phyloP scores from a whole-genome alignment of 305 asterid species.

The Ajuga reptans region DNA sequence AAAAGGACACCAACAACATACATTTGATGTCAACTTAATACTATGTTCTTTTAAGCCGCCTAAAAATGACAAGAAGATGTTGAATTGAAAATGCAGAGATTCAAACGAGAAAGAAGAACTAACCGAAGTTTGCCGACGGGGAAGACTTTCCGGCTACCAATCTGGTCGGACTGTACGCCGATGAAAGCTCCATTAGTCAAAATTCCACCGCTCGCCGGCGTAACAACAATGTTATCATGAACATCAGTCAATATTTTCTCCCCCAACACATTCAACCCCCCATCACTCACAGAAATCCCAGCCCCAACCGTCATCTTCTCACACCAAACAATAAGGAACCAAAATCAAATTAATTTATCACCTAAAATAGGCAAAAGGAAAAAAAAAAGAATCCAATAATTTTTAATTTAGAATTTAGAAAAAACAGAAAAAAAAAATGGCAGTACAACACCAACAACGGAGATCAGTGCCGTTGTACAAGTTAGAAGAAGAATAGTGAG shows the following conservation, averaged over 20 bases:
- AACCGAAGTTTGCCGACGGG: constrained; percentile 75
- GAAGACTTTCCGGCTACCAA: constrained; percentile 60
- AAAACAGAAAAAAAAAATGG: background rate
- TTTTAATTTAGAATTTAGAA: background rate
- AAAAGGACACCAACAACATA: background rate
- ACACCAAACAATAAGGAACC: background rate
- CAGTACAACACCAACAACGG: background rate
- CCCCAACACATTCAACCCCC: constrained; percentile 63
- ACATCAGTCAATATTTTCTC: constrained; percentile 54
- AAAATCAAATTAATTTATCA: background rate
- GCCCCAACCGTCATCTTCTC: constrained; percentile 67
- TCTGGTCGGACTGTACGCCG: constrained; percentile 62
- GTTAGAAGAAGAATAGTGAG: background rate
- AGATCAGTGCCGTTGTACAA: background rate
- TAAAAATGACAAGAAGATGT: background rate
- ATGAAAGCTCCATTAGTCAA: constrained; percentile 62
- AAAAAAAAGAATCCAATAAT: background rate
- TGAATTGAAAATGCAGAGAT: background rate
- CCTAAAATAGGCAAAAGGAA: background rate
- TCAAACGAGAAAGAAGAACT: constrained; percentile 4
- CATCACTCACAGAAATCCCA: constrained; percentile 56
- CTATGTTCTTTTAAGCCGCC: background rate
- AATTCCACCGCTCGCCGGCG: constrained; percentile 62
- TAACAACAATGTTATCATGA: constrained; percentile 43
- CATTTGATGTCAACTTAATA: background rate